Percentiles rank a stretch among this genome's conserved stretches.
Evolutionary conservation across 1,139 yeast species (phyloP).

Genomic region (Debaryomycetaceae sp.): DNA sequence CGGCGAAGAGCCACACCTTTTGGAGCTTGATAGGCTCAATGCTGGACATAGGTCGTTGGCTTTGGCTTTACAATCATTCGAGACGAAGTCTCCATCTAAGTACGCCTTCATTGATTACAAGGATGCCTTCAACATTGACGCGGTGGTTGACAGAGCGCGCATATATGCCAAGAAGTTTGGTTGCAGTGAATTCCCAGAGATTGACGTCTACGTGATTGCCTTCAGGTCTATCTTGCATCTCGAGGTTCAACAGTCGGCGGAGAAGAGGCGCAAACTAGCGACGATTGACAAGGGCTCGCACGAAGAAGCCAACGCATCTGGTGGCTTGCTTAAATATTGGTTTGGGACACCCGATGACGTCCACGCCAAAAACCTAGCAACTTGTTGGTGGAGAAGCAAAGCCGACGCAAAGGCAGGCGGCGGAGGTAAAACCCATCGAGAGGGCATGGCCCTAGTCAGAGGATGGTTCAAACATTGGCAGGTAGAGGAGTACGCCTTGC

Average conservation of each 20-base stretch:
- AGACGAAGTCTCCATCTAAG: conserved; percentile 10
- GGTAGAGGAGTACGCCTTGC: conserved; percentile 25
- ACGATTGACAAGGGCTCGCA: conserved; percentile 25
- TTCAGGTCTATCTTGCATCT: conserved; percentile 23
- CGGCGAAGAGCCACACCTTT: conserved; percentile 18
- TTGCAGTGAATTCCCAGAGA: conserved; percentile 13
- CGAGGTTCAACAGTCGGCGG: conserved; percentile 19
- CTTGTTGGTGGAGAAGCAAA: conserved; percentile 30
- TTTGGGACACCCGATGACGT: conserved; percentile 26
- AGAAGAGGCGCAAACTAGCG: conserved; percentile 19
- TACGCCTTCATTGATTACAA: conserved; percentile 21
- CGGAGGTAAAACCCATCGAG: conserved; percentile 23
- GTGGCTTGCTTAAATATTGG: conserved; percentile 31
- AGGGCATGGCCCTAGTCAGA: conserved; percentile 22
- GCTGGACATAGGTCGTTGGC: conserved; percentile 19
- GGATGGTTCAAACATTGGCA: conserved; percentile 29
- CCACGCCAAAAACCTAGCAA: conserved; percentile 27
- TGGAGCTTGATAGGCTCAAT: conserved; percentile 17
- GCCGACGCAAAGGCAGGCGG: conserved; percentile 25
- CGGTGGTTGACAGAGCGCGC: conserved; percentile 15
- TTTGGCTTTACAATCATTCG: conserved; percentile 24
- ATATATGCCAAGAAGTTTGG: conserved; percentile 13
- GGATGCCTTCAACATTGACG: conserved; percentile 21
- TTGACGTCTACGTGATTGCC: conserved; percentile 23
- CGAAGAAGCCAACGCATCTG: conserved; percentile 25